Conservation (phyloP, 2,329 filamentous ascomycete species). For the Penicillium sp. region DNA sequence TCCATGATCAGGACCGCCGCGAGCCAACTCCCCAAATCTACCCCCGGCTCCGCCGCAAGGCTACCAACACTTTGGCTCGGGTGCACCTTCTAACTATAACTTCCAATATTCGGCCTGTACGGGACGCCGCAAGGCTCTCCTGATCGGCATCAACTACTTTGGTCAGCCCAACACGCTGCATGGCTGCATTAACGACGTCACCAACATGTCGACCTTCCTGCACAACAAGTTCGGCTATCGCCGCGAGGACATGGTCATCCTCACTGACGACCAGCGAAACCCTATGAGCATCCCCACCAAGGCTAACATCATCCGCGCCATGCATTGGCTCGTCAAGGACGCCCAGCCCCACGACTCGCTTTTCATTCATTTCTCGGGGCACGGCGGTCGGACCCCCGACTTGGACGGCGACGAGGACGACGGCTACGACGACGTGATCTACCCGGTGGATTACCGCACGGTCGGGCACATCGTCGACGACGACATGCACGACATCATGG, state of each 20-base stretch:
- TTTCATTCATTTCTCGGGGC: slow-evolving; percentile 94
- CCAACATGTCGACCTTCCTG: slow-evolving; percentile 90
- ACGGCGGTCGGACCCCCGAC: slow-evolving; percentile 72
- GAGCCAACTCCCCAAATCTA: slow-evolving; percentile 52
- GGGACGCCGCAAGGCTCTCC: slow-evolving; percentile 77
- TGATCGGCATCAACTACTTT: slow-evolving; percentile 97
- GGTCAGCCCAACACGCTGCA: slow-evolving; percentile 82
- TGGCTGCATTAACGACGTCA: slow-evolving; percentile 95
- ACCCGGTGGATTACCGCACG: slow-evolving; percentile 69
- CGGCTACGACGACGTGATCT: slow-evolving; percentile 72
- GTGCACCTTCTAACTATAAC: slow-evolving; percentile 75
- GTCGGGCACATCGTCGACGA: slow-evolving; percentile 73
- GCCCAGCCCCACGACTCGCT: slow-evolving; percentile 88
- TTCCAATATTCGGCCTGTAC: slow-evolving; percentile 93
- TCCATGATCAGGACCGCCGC: slow-evolving; percentile 46
- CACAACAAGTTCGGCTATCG: slow-evolving; percentile 85
- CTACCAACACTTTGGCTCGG: slow-evolving; percentile 71
- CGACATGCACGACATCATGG: slow-evolving; percentile 73
- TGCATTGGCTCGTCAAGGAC: slow-evolving; percentile 98
- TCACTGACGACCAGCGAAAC: slow-evolving; percentile 94
- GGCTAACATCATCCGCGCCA: slow-evolving; percentile 87
- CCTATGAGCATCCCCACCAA: slow-evolving; percentile 97
- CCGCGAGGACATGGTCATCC: slow-evolving; percentile 92
- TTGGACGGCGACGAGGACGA: slow-evolving; percentile 73
- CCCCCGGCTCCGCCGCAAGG: slow-evolving; percentile 66